Evolutionary conservation across 495 filamentous ascomycete genomes (phyloP), one percentile per base, ranked within the genome.

Genomic region (Talaromyces liani): DNA sequence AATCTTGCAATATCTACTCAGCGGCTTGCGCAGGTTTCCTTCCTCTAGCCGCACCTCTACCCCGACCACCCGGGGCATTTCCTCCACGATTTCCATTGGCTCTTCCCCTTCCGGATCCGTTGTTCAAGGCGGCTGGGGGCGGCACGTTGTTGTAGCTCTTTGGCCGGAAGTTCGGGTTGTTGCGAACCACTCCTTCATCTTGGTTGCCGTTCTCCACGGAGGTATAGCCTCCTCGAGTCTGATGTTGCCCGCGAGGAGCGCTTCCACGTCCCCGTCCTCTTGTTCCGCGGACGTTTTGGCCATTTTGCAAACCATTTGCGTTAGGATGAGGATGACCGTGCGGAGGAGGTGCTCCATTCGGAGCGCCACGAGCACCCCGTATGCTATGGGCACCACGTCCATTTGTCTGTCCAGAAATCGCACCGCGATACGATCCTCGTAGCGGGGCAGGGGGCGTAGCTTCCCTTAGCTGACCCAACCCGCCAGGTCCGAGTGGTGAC

Each of bases 131-230:
- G 29, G 89, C 73, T 0, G 93, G 93, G 5, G 94, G 94, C 4
- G 94, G 92, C 8, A 93, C 90, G 59, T 85, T 85, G 36, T 80
- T 79, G 68, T 94, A 96, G 61, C 74, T 79, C 67, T 85, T 80
- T 27, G 84, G 83, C 27, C 76, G 77, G 73, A 85, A 86, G 60
- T 79, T 73, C 3, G 80, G 75, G 67, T 85, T 84, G 64, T 81
- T 77, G 62, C 76, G 63, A 36, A 83, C 67, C 7, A 86, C 70
- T 12, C 82, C 83, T 31, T 68, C 78, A 29, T 68, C 77, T 2
- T 78, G 74, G 2, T 84, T 75, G 62, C 83, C 76, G 27, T 76
- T 77, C 62, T 88, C 84, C 14, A 83, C 71, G n/a, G 79, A 67
- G 20, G 70, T 73, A 69, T 85, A 87, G 3, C 85, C 83, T 39